Evolutionary conservation across 1,284 basidiomycete species (phyloP).

Genomic region (Malassezia caprae): DNA sequence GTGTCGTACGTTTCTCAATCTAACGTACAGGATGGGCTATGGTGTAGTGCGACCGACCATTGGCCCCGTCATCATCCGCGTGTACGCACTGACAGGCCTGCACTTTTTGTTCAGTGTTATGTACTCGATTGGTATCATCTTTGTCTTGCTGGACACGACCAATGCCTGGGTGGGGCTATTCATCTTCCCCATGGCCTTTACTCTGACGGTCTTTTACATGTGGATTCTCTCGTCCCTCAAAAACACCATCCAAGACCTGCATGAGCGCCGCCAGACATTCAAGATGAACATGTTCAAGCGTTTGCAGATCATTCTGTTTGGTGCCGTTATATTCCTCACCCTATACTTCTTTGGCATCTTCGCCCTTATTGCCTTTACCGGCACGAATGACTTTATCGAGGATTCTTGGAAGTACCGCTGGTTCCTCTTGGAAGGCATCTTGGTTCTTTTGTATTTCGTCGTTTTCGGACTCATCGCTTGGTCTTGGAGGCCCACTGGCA

Average conservation of each 20-base stretch:
- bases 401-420: slow-evolving; percentile 87
- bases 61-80: slow-evolving; percentile 66
- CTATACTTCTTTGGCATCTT: slow-evolving; percentile 2
- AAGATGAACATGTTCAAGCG: slow-evolving; percentile 51
- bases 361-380: background rate
- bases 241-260: slow-evolving; percentile 35
- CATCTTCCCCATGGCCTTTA: slow-evolving; percentile 85
- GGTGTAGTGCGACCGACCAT: slow-evolving; percentile 58
- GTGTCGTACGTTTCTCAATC: slow-evolving; percentile 52
- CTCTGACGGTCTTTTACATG: slow-evolving; percentile 81
- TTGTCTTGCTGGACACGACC: slow-evolving; percentile 63
- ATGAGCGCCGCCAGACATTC: slow-evolving; percentile 40
- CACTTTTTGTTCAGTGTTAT: slow-evolving; percentile 83
- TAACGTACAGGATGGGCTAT: slow-evolving; percentile 43
- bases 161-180: slow-evolving; percentile 49
- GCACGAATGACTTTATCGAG: slow-evolving; percentile 73
- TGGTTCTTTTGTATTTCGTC: slow-evolving; percentile 56
- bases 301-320: slow-evolving; percentile 76
- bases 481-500: slow-evolving; percentile 83
- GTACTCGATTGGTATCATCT: slow-evolving; percentile 52
- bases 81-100: slow-evolving; percentile 63
- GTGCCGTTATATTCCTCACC: slow-evolving; percentile 24
- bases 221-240: slow-evolving; percentile 58
- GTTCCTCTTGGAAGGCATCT: slow-evolving; percentile 94
- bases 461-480: slow-evolving; percentile 74